Evolutionary conservation across 257 asterid genomes (phyloP), one percentile per base, ranked within the genome.

Genomic region (Petunia secreta): DNA sequence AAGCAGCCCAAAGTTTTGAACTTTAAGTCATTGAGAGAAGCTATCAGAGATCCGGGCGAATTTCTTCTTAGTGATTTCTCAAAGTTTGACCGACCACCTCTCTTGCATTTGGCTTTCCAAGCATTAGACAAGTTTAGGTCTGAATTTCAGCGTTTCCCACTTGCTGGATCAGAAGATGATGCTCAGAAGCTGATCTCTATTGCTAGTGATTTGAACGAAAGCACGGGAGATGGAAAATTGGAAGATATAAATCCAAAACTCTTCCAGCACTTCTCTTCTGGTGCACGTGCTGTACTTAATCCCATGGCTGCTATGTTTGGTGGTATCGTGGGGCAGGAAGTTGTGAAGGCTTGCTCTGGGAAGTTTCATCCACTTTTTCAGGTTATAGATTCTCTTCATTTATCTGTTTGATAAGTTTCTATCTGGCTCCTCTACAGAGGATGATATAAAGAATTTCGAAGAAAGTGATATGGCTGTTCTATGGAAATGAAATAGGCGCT

Each of bases 231-330:
- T 83, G 89, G 85, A 39, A 91, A 91, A 71, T 81, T 93, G 85
- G 91, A 85, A 41, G 96, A 91, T 82, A 87, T 93, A 50, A 89
- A 92, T 74, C 91, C 93, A 36, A 90, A 89, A 81, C 94, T 93
- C 80, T 82, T 93, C 76, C 87, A 84, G 75, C 89, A 90, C 57
- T 93, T 93, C 82, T 90, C 98, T 76, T 93, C 87, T 86, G 98
- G 98, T 78, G 90, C 97, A 36, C 92, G 98, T 59, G 98, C 97
- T 78, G 93, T 93, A 55, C 88, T 93, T 80, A 93, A 92, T 80
- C 97, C 98, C 65, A 90, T 93, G 97, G 97, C 98, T 83, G 98
- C 97, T 86, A 93, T 93, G 91, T 93, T 91, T 83, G 98, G 98
- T 80, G 98, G 98, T 81, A 89, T 93, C 85, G 97, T 93, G 74